These are phyloP conservation scores for Coemansia sp. DNA, from an alignment of 192 early-diverging fungal species.

Conservation along the genomic window DNA sequence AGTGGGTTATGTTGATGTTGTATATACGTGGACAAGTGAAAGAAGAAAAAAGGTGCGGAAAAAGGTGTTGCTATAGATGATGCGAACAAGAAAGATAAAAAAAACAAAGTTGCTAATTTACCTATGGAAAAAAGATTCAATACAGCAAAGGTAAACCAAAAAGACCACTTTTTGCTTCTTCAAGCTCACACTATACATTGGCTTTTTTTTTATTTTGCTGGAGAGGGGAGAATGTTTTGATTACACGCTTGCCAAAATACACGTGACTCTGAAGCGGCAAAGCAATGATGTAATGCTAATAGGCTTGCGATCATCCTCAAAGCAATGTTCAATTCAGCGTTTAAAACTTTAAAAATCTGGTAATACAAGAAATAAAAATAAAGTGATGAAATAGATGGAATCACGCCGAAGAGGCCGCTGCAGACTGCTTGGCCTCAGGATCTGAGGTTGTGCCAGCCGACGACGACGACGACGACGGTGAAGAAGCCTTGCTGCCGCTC, in stretches of 20 bases:
- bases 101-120: not conserved
- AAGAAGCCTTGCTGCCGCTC: not conserved
- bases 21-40: not conserved
- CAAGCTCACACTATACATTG: no score
- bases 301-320: no score
- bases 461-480: not conserved
- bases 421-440: constrained; percentile 6
- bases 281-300: no score
- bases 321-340: no score
- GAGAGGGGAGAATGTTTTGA: no score
- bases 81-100: not conserved
- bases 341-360: no score
- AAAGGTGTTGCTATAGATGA: not conserved
- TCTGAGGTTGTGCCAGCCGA: not conserved
- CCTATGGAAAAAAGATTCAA: no score
- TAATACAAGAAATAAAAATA: not conserved
- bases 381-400: not conserved
- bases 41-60: not conserved
- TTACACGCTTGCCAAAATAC: no score
- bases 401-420: not conserved
- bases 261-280: no score
- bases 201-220: no score
- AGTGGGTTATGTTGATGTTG: not conserved
- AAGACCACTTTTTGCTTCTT: no score
- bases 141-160: no score